Base-by-base conservation (phyloP, 768 basidiomycete species). In the Rhizopogon vesiculosus region DNA sequence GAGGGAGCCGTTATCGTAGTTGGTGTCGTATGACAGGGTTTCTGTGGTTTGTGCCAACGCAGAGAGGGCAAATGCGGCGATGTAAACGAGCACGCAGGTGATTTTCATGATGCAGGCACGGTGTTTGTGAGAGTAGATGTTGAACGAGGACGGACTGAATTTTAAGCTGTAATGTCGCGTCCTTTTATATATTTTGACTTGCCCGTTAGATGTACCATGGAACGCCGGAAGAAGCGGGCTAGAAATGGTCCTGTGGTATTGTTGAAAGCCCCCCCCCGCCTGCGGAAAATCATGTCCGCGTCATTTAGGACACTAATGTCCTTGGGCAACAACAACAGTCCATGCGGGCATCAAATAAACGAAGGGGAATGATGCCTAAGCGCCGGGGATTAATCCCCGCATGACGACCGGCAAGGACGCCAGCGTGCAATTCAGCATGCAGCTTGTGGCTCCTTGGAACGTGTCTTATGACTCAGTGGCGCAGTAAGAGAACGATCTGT, bases 11-110 rank as follows among this genome's bases (percentile, higher is more conserved):
- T 69, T 62, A 59, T 74, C 76, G 55, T 77, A 78, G 7, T 54
- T 66, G 22, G 39, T 42, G 64, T 78, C 77, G 42, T 67, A 77
- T 8, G 74, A 61, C 45, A 77, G 69, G 5, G 69, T 66, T 42
- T 63, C 59, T 33, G 50, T 4, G 3, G 57, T 57, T 58, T 68
- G 64, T 9, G 69, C 62, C 50, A 57, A 49, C 50, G 59, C 62
- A 35, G 56, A 46, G 15, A 66, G 61, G 42, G 51, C 53, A 33
- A 63, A 55, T 51, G 62, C 31, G 22, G 60, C 33, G 59, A 58
- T 40, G 58, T 59, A 4, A 42, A 58, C 41, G 46, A 66, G 9
- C n/a, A 61, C 42, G 5, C 59, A 51, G 41, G 63, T 35, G 28
- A 64, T 53, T 61, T 61, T 63, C 73, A 74, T 74, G 35, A 45